phyloP scores from a whole-genome alignment of 352 stramenopile genomes.

The Globisporangium rhizosaccharum region DNA sequence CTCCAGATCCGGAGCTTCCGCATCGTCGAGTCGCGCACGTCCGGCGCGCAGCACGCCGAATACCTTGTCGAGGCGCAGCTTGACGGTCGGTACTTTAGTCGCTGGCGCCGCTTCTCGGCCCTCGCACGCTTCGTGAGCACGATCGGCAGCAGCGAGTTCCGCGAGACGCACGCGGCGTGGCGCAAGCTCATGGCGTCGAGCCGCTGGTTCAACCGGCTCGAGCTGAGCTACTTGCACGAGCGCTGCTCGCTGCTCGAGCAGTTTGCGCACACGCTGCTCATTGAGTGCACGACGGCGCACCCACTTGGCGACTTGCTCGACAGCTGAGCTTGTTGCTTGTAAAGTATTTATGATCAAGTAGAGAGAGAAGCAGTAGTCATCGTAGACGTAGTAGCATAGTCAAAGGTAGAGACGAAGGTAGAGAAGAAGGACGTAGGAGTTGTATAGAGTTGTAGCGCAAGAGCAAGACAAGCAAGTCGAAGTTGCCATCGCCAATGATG shows the following conservation, averaged over 20 bases:
- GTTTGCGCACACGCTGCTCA: conserved; percentile 66
- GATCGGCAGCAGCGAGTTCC: conserved; percentile 51
- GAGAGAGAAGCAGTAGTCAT: too few relatives aligned
- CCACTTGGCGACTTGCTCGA: conserved; percentile 62
- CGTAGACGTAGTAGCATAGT: too few relatives aligned
- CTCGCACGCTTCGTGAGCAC: conserved; percentile 58
- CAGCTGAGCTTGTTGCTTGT: neutral
- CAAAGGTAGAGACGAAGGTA: too few relatives aligned
- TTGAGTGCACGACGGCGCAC: conserved; percentile 70
- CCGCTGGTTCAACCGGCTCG: conserved; percentile 80
- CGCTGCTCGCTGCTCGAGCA: conserved; percentile 73
- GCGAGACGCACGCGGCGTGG: conserved; percentile 51
- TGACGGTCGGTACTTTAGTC: conserved; percentile 65
- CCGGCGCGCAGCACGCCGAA: conserved; percentile 62
- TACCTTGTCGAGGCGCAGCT: conserved; percentile 78
- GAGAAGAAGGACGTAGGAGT: too few relatives aligned
- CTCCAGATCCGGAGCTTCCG: conserved; percentile 81
- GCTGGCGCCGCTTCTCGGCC: conserved; percentile 72
- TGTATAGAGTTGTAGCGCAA: too few relatives aligned
- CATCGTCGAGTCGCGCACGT: conserved; percentile 53
- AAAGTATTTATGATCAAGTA: too few relatives aligned
- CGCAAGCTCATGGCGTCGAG: conserved; percentile 44
- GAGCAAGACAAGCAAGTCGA: too few relatives aligned
- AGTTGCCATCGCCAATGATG: too few relatives aligned
- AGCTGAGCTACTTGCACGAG: conserved; percentile 77